Evolutionary conservation across 768 basidiomycete genomes (phyloP).

Genomic region (Cubamyces lactineus): DNA sequence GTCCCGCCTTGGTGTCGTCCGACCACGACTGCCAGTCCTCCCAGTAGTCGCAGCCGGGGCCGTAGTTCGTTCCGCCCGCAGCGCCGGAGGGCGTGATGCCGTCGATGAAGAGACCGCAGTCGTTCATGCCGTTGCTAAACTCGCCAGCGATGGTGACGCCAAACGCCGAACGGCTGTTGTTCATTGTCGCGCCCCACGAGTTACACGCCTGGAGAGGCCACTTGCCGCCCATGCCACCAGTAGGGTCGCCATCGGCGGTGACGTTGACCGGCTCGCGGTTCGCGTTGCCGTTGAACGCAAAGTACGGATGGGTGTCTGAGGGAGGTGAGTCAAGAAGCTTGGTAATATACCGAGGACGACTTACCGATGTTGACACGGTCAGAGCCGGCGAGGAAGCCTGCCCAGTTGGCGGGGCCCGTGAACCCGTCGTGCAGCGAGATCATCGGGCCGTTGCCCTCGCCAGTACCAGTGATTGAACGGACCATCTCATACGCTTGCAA

Average conservation of each 20-base stretch:
- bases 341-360: conserved; percentile 18
- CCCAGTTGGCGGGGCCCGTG: conserved; percentile 46
- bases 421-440: conserved; percentile 59
- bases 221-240: conserved; percentile 26
- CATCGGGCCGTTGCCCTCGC: conserved; percentile 59
- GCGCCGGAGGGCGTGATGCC: conserved; percentile 34
- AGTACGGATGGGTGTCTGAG: conserved; percentile 48
- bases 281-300: conserved; percentile 38
- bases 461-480: conserved; percentile 73
- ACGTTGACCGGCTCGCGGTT: conserved; percentile 38
- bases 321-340: not conserved
- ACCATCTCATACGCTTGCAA: conserved; percentile 63
- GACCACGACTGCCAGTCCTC: conserved; percentile 53
- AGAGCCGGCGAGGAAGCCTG: conserved; percentile 41
- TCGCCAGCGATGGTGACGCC: conserved; percentile 77
- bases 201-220: conserved; percentile 43
- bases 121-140: conserved; percentile 66
- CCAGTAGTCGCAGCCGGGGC: conserved; percentile 43
- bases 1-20: conserved; percentile 49
- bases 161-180: conserved; percentile 52
- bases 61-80: conserved; percentile 43
- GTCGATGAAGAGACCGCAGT: conserved; percentile 56
- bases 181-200: conserved; percentile 47
- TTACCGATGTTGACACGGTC: conserved; percentile 49
- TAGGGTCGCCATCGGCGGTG: conserved; percentile 38